A percentile compares a stretch with the other conserved stretches of the same genome.
Conservation (phyloP, 1,284 basidiomycete species). For the Volvariella surrecta region DNA sequence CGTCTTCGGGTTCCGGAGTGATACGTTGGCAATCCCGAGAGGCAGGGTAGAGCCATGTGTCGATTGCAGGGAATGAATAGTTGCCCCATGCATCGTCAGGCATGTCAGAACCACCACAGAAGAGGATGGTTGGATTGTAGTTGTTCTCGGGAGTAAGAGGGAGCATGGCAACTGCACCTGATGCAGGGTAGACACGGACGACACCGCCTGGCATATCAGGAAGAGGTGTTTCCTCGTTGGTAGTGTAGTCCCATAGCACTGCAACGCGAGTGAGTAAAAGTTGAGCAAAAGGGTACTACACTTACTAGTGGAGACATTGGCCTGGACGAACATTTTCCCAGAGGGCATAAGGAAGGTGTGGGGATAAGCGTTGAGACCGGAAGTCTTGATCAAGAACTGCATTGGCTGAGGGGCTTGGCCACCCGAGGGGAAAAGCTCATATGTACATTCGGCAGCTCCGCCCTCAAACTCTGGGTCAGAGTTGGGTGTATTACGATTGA, state of each 20-base stretch:
- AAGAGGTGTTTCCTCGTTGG: conserved; percentile 52
- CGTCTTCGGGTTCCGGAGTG: conserved; percentile 71
- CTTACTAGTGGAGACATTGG: conserved; percentile 71
- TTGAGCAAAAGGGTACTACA: conserved; percentile 10
- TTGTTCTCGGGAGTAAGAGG: conserved; percentile 87
- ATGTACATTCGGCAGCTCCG: conserved; percentile 59
- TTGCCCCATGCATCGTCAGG: conserved; percentile 64
- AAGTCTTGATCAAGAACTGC: conserved; percentile 74
- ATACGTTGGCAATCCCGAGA: conserved; percentile 65
- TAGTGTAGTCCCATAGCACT: conserved; percentile 59
- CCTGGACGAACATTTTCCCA: conserved; percentile 80
- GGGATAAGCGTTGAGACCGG: conserved; percentile 87
- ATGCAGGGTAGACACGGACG: conserved; percentile 87
- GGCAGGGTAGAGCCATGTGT: conserved; percentile 59
- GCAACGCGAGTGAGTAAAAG: conserved; percentile 11
- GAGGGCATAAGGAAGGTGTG: conserved; percentile 82
- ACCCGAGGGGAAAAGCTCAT: conserved; percentile 77
- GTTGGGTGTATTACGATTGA: conserved; percentile 78
- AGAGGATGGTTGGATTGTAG: conserved; percentile 78
- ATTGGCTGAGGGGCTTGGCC: conserved; percentile 51
- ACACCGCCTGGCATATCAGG: conserved; percentile 60
- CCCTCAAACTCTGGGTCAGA: conserved; percentile 56
- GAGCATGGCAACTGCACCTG: conserved; percentile 84
- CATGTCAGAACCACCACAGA: conserved; percentile 85
- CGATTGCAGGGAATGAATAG: conserved; percentile 57